phyloP scores from a whole-genome alignment of 495 filamentous ascomycete genomes.

The Penicillium crystallinum region DNA sequence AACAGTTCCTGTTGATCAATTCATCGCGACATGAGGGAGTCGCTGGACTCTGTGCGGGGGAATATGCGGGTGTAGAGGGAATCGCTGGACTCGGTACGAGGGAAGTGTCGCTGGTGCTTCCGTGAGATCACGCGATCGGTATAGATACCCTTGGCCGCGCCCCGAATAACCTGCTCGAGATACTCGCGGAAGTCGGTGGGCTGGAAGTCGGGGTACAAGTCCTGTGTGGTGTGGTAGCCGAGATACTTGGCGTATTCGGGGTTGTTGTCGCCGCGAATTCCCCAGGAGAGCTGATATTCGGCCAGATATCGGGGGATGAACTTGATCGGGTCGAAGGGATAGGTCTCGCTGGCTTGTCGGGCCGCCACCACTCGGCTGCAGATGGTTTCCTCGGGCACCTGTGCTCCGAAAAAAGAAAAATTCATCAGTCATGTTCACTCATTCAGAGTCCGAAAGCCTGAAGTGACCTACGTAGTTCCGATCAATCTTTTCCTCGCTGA shows the following conservation, averaged over 20 bases:
- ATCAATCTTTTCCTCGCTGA: conserved; percentile 51
- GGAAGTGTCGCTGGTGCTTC: conserved; percentile 41
- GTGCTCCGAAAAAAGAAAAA: conserved; percentile 10
- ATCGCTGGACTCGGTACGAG: conserved; percentile 41
- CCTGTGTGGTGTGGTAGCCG: conserved; percentile 51
- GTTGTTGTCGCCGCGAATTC: conserved; percentile 52
- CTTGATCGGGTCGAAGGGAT: conserved; percentile 43
- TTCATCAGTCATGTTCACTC: conserved; percentile 7
- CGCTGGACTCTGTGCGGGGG: conserved; percentile 41
- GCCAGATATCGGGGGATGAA: conserved; percentile 38
- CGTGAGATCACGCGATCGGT: conserved; percentile 40
- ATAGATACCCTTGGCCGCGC: conserved; percentile 43
- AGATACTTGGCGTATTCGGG: conserved; percentile 54
- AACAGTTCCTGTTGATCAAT: conserved; percentile 4
- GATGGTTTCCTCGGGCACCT: conserved; percentile 42
- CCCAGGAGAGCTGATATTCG: conserved; percentile 50
- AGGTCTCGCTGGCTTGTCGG: conserved; percentile 44
- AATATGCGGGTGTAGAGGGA: conserved; percentile 40
- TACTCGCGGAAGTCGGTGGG: conserved; percentile 41
- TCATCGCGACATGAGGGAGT: conserved; percentile 40
- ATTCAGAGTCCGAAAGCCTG: not conserved
- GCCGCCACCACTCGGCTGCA: conserved; percentile 37
- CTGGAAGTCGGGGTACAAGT: conserved; percentile 51
- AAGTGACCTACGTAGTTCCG: conserved; percentile 46
- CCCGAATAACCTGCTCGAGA: conserved; percentile 35